phyloP scores from a whole-genome alignment of 768 basidiomycete genomes.

The Mrakia blollopis region DNA sequence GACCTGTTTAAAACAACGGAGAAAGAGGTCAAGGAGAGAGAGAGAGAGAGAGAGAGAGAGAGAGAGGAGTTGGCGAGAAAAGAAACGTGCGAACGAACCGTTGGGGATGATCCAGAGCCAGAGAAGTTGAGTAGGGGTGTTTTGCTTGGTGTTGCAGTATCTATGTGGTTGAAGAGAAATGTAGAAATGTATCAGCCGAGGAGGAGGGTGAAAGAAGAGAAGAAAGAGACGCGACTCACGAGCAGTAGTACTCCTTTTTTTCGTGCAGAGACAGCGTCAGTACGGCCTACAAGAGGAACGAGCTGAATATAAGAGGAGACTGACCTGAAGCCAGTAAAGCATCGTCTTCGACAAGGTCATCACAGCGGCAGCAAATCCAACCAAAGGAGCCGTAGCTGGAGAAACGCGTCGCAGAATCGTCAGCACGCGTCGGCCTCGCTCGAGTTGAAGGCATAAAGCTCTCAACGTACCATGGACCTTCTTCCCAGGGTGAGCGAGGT shows the following conservation, averaged over 20 bases:
- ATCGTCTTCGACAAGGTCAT: slow-evolving; percentile 82
- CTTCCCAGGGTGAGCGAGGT: neutral
- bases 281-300: slow-evolving; percentile 46
- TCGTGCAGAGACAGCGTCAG: too few relatives aligned
- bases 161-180: neutral
- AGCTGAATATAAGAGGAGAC: neutral
- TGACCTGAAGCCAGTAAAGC: slow-evolving; percentile 72
- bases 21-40: slow-evolving; percentile 48
- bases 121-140: slow-evolving; percentile 52
- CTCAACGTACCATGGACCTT: slow-evolving; percentile 46
- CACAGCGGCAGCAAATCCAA: slow-evolving; percentile 66
- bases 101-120: slow-evolving; percentile 71
- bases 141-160: slow-evolving; percentile 62
- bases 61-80: too few relatives aligned
- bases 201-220: neutral
- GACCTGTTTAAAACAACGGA: slow-evolving; percentile 47
- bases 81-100: slow-evolving; percentile 49
- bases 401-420: neutral
- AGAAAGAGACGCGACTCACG: neutral
- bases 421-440: neutral
- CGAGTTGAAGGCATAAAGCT: neutral
- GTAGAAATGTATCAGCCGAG: neutral
- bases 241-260: slow-evolving; percentile 10
- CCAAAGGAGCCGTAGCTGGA: slow-evolving; percentile 13
- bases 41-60: neutral